Evolutionary conservation across 768 basidiomycete species (phyloP), one percentile per base, ranked within the genome.

Genomic region (Rhizopogon salebrosus): DNA sequence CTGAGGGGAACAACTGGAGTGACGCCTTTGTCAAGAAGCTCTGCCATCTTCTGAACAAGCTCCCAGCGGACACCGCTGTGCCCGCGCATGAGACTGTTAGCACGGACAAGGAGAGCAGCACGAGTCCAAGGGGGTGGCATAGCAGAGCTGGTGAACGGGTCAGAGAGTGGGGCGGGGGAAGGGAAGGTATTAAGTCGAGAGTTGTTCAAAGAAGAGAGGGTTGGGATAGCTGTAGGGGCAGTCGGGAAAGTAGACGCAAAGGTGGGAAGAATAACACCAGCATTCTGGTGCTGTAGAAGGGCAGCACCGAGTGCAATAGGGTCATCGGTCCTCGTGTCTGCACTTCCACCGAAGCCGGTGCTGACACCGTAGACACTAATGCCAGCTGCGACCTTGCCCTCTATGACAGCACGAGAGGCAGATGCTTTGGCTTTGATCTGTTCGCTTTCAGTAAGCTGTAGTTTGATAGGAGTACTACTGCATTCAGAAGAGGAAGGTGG

Each of bases 51-150:
- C 65, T 89, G 77, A 53, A 94, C 80, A 46, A 94, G 79, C 55
- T 85, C 82, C 79, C 84, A 84, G 35, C 91, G 80, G 11, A 95
- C 83, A 31, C 88, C 92, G 20, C 89, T 92, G 70, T 94, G 92
- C 0, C 91, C 92, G 6, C 92, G 85, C 50, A 92, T 83, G 39
- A 95, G 80, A 4, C 89, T 92, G 69, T 94, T 95, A 77, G 90
- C 86, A 58, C 92, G 88, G 60, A 95, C 77, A 9, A 92, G 70
- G 61, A 94, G 91, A 1, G 92, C 89, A 11, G 87, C 92, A 49
- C 92, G 84, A 29, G 92, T 90, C 88, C 92, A 92, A 2, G 88
- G 73, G 54, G 89, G 85, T 4, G 92, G 91, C 89, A 94, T 92
- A 54, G 78, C 82, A 27, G 80, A 79, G 10, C 83, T 79, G 10